Evolutionary conservation across 2,329 filamentous ascomycete genomes (phyloP).

Genomic region (Albophoma yamanashiensis): DNA sequence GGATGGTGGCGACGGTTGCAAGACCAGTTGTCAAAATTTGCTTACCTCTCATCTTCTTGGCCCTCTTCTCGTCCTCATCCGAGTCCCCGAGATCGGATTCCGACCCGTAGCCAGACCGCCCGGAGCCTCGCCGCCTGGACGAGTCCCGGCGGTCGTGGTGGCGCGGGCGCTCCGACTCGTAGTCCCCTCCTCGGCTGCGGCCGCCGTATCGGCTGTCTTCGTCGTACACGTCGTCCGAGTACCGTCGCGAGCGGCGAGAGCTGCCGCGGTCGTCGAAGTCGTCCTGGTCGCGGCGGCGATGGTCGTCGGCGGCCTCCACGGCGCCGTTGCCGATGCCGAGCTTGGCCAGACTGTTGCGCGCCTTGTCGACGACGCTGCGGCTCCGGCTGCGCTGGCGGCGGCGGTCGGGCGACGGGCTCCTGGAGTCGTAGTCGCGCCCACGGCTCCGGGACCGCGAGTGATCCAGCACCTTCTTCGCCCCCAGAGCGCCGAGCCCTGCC

Average conservation of each 20-base stretch:
- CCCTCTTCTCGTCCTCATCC: slow-evolving; percentile 42
- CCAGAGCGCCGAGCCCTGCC: slow-evolving; percentile 49
- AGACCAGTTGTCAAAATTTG: slow-evolving; percentile 46
- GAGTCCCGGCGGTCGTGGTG: slow-evolving; percentile 28
- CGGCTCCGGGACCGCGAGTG: slow-evolving; percentile 44
- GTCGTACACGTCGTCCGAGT: slow-evolving; percentile 35
- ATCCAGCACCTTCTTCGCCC: slow-evolving; percentile 49
- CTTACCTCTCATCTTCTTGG: slow-evolving; percentile 52
- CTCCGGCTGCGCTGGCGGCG: slow-evolving; percentile 41
- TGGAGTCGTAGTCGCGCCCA: slow-evolving; percentile 33
- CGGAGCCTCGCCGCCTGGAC: slow-evolving; percentile 21
- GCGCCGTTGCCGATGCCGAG: slow-evolving; percentile 46
- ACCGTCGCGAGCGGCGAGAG: slow-evolving; percentile 26
- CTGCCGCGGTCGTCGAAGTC: slow-evolving; percentile 30
- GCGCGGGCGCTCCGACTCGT: slow-evolving; percentile 35
- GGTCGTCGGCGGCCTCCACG: slow-evolving; percentile 23
- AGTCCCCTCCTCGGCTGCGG: slow-evolving; percentile 28
- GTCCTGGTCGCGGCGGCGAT: slow-evolving; percentile 29
- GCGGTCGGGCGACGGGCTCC: slow-evolving; percentile 34
- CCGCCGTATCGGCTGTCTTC: slow-evolving; percentile 29
- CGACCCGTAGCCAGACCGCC: slow-evolving; percentile 36
- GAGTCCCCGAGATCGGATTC: slow-evolving; percentile 48
- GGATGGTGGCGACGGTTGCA: slow-evolving; percentile 48
- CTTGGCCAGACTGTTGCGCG: slow-evolving; percentile 50
- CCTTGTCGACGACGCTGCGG: slow-evolving; percentile 54